Percentiles rank a stretch among this genome's conserved stretches.
These are phyloP conservation scores for Quercus tomentella DNA, from an alignment of 331 rosid species.

Conservation along the genomic window DNA sequence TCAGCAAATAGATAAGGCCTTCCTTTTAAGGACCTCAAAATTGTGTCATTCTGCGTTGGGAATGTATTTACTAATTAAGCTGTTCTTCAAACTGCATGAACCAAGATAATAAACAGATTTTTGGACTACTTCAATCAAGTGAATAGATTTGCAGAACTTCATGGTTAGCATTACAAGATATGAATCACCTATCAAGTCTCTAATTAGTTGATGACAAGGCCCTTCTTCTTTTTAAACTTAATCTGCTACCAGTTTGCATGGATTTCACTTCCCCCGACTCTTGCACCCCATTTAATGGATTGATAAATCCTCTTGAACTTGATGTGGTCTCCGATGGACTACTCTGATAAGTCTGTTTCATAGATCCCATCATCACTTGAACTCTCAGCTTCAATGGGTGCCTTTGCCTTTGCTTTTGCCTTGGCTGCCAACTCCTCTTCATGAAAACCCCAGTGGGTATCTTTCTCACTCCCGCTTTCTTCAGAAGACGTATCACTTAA, in stretches of 20 bases:
- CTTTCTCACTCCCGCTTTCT: constrained; percentile 40
- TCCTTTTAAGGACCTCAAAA: background rate
- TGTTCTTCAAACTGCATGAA: background rate
- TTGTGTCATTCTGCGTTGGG: background rate
- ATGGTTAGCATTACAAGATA: background rate
- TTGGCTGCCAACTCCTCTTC: constrained; percentile 21
- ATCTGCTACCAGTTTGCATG: constrained; percentile 7
- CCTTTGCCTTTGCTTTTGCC: constrained; percentile 32
- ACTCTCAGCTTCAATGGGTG: constrained; percentile 11
- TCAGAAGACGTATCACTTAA: constrained; percentile 44
- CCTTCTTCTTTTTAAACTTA: constrained; percentile 28
- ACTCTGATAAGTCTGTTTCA: background rate
- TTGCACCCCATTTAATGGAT: background rate
- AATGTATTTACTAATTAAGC: background rate
- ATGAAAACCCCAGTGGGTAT: constrained; percentile 13
- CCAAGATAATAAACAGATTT: too few species aligned
- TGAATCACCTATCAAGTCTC: background rate
- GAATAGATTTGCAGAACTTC: background rate
- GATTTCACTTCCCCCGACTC: background rate
- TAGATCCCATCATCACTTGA: constrained; percentile 21
- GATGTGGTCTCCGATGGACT: constrained; percentile 26
- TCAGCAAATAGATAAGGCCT: background rate
- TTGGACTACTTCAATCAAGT: background rate
- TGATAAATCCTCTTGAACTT: constrained; percentile 18
- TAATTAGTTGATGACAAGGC: constrained; percentile 24